Evolutionary conservation across 495 filamentous ascomycete genomes (phyloP), one percentile per base, ranked within the genome.

Genomic region (Xylaria telfairii): DNA sequence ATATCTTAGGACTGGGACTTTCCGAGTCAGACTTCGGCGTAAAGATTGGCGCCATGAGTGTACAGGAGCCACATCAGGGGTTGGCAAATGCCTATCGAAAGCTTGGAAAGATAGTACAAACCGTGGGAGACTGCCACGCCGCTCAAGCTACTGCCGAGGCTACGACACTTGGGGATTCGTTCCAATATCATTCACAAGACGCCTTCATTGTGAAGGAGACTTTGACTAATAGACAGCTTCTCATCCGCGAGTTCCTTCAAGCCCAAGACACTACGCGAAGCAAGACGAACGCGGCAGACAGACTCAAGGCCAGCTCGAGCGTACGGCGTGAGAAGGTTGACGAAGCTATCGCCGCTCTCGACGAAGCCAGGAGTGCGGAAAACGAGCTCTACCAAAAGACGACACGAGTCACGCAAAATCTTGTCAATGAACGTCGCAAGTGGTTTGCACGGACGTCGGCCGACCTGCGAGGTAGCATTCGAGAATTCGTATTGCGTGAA

Each of bases 161-260:
- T 8, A 97, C 95, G 1, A 98, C 95, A 0, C 86, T 99, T 56
- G 93, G 93, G 57, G 96, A 98, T 75, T 94, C 96, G 8, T 88
- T 99, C 64, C 91, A 92, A 71, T 98, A 99, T 78, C 95, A 99
- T 81, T 97, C 94, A 32, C 90, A 91, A 17, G 96, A 99, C 77
- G 93, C 96, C 30, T 96, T 98, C 78, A 97, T 98, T 76, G 96
- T 99, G 73, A 99, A 99, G 81, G 96, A 99, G 77, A 98, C 95
- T 28, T 88, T 99, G 72, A 99, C 96, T 24, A 99, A 99, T 82
- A 91, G 96, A 4, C 96, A 99, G 80, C 97, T 99, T 76, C 87
- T 99, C n/a, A 91, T 98, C 41, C 93, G 96, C 59, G 96, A 99
- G 72, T 88, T 98, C 54, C 78, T 97, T 32, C 91, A 96, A 79